phyloP scores from a whole-genome alignment of 768 basidiomycete genomes.

The Kondoa malvinella region DNA sequence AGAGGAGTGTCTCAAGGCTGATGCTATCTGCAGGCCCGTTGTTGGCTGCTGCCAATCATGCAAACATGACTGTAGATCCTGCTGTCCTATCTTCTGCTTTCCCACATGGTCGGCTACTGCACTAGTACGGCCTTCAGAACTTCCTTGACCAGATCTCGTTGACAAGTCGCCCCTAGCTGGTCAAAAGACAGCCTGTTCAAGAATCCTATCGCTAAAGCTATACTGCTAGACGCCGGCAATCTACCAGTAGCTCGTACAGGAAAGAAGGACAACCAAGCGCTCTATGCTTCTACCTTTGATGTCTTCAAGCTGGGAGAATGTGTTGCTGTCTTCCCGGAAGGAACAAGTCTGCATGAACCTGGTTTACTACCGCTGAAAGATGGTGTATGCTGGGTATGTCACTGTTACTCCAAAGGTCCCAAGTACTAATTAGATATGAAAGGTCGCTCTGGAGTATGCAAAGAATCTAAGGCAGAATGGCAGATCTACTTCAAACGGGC shows the following conservation, averaged over 20 bases:
- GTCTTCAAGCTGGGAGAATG: constrained; percentile 59
- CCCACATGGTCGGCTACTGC: neutral
- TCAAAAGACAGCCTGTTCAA: constrained; percentile 80
- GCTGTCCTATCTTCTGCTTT: neutral
- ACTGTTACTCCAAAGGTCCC: neutral
- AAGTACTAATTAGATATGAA: neutral
- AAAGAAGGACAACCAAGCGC: constrained; percentile 69
- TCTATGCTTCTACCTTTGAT: constrained; percentile 80
- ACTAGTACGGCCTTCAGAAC: neutral
- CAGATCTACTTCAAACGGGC: constrained; percentile 25
- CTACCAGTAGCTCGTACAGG: constrained; percentile 84
- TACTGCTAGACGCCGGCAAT: constrained; percentile 80
- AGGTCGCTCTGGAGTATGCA: constrained; percentile 71
- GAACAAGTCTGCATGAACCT: constrained; percentile 66
- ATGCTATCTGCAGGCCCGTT: neutral
- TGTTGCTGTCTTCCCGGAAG: constrained; percentile 87
- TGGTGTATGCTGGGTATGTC: constrained; percentile 61
- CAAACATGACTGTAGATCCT: neutral
- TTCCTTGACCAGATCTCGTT: neutral
- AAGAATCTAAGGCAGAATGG: constrained; percentile 47
- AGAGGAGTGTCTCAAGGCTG: neutral
- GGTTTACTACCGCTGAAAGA: constrained; percentile 73
- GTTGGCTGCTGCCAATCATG: neutral
- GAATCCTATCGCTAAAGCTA: constrained; percentile 53
- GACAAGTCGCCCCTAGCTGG: constrained; percentile 37